Percentiles rank a stretch among this genome's conserved stretches.
Conservation (phyloP, 345 rosid genomes). For the Eucalyptus tenuipes region DNA sequence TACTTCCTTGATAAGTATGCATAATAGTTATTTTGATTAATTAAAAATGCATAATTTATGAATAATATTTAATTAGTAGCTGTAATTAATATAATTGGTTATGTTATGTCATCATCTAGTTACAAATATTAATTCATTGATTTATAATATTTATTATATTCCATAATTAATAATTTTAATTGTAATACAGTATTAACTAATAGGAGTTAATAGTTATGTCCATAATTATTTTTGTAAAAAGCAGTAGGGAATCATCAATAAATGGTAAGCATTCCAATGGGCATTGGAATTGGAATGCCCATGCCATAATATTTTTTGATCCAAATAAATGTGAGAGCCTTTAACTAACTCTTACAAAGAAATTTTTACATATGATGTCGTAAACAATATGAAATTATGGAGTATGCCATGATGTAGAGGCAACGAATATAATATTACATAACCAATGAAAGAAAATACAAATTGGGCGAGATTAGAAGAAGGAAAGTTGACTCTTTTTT, state of each 20-base stretch:
- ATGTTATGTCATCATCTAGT: neutral
- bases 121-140: neutral
- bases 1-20: neutral
- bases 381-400: neutral
- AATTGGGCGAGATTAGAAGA: neutral
- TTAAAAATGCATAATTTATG: neutral
- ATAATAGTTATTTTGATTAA: neutral
- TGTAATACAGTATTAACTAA: neutral
- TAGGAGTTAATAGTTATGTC: neutral
- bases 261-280: neutral
- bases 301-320: neutral
- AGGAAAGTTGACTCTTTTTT: neutral
- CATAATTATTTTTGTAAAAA: neutral
- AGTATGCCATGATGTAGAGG: neutral
- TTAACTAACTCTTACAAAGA: neutral
- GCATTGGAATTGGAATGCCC: neutral
- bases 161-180: neutral
- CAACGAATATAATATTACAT: neutral
- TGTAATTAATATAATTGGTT: neutral
- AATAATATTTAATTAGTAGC: neutral
- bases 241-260: neutral
- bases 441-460: neutral
- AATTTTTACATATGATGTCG: neutral
- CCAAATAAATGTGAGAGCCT: neutral
- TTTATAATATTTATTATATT: neutral